These are phyloP conservation scores for Erythrophleum ivorense DNA, from an alignment of 331 rosid species.

Conservation along the genomic window DNA sequence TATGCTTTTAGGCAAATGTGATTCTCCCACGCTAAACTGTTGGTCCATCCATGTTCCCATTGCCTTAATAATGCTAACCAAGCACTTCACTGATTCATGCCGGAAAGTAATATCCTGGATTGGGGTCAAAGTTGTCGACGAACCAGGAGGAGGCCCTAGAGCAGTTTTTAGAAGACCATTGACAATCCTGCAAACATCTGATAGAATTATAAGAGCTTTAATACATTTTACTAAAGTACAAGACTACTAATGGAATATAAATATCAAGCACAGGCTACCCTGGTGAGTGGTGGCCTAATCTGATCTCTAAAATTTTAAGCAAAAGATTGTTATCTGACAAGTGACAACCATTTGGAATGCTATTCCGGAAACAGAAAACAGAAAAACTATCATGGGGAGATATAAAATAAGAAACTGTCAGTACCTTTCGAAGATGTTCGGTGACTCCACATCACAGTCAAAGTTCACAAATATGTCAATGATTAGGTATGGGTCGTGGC, in stretches of 20 bases:
- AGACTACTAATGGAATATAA: too few species aligned
- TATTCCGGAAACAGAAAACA: too few species aligned
- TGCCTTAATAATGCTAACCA: slow-evolving; percentile 81
- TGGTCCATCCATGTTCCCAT: slow-evolving; percentile 99
- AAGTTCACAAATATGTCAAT: slow-evolving; percentile 91
- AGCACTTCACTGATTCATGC: slow-evolving; percentile 91
- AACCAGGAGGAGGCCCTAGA: slow-evolving; percentile 93
- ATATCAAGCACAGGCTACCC: too few species aligned
- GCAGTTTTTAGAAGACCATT: slow-evolving; percentile 98
- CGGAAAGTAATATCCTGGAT: slow-evolving; percentile 90
- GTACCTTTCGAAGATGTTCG: slow-evolving; percentile 95
- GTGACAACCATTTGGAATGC: slow-evolving; percentile 7
- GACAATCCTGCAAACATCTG: slow-evolving; percentile 94
- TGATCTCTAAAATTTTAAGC: too few species aligned
- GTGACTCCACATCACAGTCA: slow-evolving; percentile 95
- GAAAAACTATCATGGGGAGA: slow-evolving; percentile 23
- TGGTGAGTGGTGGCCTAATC: too few species aligned
- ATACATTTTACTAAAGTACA: slow-evolving; percentile 60
- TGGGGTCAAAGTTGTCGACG: slow-evolving; percentile 79
- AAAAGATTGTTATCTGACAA: too few species aligned
- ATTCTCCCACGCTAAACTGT: slow-evolving; percentile 70
- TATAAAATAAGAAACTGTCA: slow-evolving; percentile 48
- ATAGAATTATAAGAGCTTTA: slow-evolving; percentile 73
- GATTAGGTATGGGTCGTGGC: slow-evolving; percentile 82
- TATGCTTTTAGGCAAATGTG: slow-evolving; percentile 56